phyloP scores from a whole-genome alignment of 208 protist species.

The Crithidia bombi region DNA sequence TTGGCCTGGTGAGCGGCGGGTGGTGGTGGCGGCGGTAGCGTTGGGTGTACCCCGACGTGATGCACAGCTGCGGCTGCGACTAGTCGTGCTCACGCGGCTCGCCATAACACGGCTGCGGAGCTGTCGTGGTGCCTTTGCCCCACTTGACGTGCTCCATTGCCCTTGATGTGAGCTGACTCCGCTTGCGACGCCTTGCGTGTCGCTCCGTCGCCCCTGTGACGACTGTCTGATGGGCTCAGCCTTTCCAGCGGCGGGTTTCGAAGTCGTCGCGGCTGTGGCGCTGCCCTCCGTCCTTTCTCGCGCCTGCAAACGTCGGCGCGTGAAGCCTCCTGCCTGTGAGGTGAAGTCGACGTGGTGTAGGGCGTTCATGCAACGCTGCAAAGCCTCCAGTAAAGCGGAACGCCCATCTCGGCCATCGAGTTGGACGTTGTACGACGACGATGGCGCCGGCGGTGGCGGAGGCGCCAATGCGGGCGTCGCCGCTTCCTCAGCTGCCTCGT shows the following conservation, averaged over 20 bases:
- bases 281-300: not conserved
- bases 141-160: not conserved
- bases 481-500: not conserved
- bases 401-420: not conserved
- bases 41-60: not conserved
- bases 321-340: not conserved
- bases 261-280: not conserved
- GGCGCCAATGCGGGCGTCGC: not conserved
- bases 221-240: not conserved
- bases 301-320: not conserved
- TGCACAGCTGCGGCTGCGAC: not conserved
- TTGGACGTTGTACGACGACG: not conserved
- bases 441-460: not conserved
- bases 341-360: not conserved
- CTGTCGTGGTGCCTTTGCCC: slow-evolving; percentile 9
- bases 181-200: not conserved
- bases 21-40: not conserved
- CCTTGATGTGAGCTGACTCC: not conserved
- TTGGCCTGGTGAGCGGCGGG: not conserved
- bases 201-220: not conserved
- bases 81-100: slow-evolving; percentile 10
- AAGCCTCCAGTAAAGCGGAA: not conserved
- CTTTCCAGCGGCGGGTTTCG: not conserved
- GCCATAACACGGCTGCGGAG: slow-evolving; percentile 20
- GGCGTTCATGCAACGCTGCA: not conserved